A percentile compares a stretch with the other conserved stretches of the same genome.
phyloP scores from a whole-genome alignment of 2,329 filamentous ascomycete species.

The Aspergillus piperis region DNA sequence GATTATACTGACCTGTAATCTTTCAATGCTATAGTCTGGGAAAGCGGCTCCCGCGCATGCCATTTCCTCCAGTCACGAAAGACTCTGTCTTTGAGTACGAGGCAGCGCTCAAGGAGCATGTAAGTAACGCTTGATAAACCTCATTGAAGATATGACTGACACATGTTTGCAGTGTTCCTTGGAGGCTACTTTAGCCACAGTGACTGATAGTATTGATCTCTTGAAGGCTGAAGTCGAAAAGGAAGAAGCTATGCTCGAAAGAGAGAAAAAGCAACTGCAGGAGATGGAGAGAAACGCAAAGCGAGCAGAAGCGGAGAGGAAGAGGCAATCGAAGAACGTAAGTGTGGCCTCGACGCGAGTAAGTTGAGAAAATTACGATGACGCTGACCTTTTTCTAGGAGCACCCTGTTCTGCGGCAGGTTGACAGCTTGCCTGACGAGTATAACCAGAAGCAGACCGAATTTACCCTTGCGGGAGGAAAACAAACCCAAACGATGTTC shows the following conservation, averaged over 20 bases:
- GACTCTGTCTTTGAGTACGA: slow-evolving; percentile 48
- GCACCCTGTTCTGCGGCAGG: slow-evolving; percentile 42
- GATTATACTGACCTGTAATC: background rate
- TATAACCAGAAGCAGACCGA: slow-evolving; percentile 23
- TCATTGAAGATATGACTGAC: slow-evolving; percentile 14
- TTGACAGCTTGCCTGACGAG: slow-evolving; percentile 28
- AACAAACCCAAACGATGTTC: slow-evolving; percentile 29
- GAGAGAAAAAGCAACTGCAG: slow-evolving; percentile 43
- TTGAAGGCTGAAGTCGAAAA: slow-evolving; percentile 45
- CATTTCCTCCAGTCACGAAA: slow-evolving; percentile 47
- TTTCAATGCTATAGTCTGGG: slow-evolving; percentile 32
- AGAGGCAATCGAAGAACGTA: slow-evolving; percentile 46
- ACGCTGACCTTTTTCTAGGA: slow-evolving; percentile 34
- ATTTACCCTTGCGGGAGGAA: slow-evolving; percentile 30
- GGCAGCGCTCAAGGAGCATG: slow-evolving; percentile 45
- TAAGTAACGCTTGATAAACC: slow-evolving; percentile 23
- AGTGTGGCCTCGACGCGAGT: background rate
- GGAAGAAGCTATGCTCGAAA: slow-evolving; percentile 45
- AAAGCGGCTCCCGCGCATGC: slow-evolving; percentile 48
- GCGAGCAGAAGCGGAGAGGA: slow-evolving; percentile 40
- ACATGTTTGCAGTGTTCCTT: slow-evolving; percentile 33
- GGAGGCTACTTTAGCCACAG: slow-evolving; percentile 42
- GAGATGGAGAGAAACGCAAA: slow-evolving; percentile 48
- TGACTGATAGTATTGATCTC: slow-evolving; percentile 42
- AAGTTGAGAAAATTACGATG: background rate